These are phyloP conservation scores for Suillus paluster DNA, from an alignment of 768 basidiomycete species.

Conservation along the genomic window DNA sequence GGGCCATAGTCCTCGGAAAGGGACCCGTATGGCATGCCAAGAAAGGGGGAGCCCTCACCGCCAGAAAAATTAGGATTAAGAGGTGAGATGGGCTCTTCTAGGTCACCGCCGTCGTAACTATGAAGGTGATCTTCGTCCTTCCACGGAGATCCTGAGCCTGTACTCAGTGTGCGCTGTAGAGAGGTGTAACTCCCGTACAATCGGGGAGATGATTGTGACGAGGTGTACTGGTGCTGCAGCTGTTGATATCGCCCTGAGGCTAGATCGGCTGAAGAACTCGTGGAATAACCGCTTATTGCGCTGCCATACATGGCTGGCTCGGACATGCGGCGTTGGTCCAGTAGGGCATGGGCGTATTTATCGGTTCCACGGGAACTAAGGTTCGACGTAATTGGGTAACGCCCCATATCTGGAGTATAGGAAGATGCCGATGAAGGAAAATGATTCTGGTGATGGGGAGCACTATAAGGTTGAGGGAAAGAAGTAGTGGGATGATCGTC, in stretches of 20 bases:
- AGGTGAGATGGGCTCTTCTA: conserved; percentile 59
- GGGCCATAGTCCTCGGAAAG: conserved; percentile 57
- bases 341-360: conserved; percentile 40
- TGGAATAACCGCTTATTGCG: conserved; percentile 41
- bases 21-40: conserved; percentile 46
- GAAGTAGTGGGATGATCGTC: conserved; percentile 43
- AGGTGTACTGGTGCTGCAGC: conserved; percentile 44
- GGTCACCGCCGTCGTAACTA: conserved; percentile 37
- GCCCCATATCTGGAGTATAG: conserved; percentile 46
- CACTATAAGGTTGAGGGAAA: conserved; percentile 45
- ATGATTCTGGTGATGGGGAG: conserved; percentile 49
- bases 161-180: conserved; percentile 49
- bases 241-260: conserved; percentile 43
- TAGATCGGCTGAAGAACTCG: conserved; percentile 36
- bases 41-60: conserved; percentile 38
- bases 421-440: conserved; percentile 48
- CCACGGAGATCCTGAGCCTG: conserved; percentile 37
- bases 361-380: conserved; percentile 41
- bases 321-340: conserved; percentile 72
- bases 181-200: conserved; percentile 44
- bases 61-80: conserved; percentile 57
- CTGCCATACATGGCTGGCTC: conserved; percentile 59
- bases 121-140: conserved; percentile 36
- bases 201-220: conserved; percentile 36
- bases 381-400: conserved; percentile 38